These are phyloP conservation scores for Brettanomyces nanus DNA, from an alignment of 805 yeast genomes.

Conservation along the genomic window DNA sequence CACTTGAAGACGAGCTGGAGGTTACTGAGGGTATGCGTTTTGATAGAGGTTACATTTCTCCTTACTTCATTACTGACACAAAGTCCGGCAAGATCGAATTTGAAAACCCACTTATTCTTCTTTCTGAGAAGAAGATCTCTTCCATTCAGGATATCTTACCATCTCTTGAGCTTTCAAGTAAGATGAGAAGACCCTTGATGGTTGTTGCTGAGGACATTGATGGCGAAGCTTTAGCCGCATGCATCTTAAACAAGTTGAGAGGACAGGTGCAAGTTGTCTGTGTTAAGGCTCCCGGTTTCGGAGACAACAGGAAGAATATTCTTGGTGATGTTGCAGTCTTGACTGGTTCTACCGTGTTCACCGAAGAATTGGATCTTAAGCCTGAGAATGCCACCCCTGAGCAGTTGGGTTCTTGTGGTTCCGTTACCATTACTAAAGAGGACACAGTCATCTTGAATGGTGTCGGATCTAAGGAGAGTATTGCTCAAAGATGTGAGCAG, in stretches of 20 bases:
- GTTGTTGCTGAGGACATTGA: constrained; percentile 94
- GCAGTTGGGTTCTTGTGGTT: constrained; percentile 83
- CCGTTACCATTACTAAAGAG: constrained; percentile 88
- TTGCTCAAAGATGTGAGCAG: constrained; percentile 86
- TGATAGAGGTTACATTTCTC: constrained; percentile 95
- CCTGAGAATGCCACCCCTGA: constrained; percentile 92
- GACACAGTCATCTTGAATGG: constrained; percentile 94
- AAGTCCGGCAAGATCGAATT: constrained; percentile 91
- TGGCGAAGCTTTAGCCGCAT: constrained; percentile 98
- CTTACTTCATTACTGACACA: constrained; percentile 91
- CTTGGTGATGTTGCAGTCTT: constrained; percentile 92
- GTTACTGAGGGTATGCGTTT: constrained; percentile 98
- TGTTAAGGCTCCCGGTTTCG: constrained; percentile 98
- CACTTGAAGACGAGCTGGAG: constrained; percentile 91
- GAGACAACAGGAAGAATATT: constrained; percentile 96
- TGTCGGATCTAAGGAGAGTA: constrained; percentile 74
- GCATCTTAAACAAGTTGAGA: constrained; percentile 92
- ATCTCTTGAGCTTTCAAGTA: constrained; percentile 86
- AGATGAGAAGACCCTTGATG: constrained; percentile 85
- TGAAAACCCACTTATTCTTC: constrained; percentile 81
- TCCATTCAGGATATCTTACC: constrained; percentile 89
- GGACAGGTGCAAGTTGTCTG: constrained; percentile 98
- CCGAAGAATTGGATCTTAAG: constrained; percentile 91
- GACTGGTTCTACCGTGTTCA: constrained; percentile 86
- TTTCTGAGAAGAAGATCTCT: constrained; percentile 89